A percentile compares a stretch with the other conserved stretches of the same genome.
Conservation (phyloP, 2,329 filamentous ascomycete genomes). For the Trichoderma sp. region DNA sequence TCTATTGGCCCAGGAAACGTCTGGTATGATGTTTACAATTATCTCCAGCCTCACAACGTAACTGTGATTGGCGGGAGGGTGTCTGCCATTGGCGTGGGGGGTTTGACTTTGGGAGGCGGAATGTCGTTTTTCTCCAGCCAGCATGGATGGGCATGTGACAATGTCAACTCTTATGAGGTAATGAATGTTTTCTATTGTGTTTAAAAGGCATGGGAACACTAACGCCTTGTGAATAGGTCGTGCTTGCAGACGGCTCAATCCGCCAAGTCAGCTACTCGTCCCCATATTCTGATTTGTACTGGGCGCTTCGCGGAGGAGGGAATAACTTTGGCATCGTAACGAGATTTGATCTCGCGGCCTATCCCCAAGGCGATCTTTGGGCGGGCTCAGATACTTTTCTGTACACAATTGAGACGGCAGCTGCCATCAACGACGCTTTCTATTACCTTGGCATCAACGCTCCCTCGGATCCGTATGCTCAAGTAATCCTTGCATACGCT, state of each 20-base stretch:
- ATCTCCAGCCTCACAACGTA: slow-evolving; percentile 36
- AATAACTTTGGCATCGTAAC: slow-evolving; percentile 34
- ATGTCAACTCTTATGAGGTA: slow-evolving; percentile 17
- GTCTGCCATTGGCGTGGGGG: slow-evolving; percentile 41
- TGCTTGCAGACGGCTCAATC: slow-evolving; percentile 21
- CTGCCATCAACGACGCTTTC: slow-evolving; percentile 31
- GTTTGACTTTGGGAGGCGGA: slow-evolving; percentile 28
- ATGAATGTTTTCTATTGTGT: background rate
- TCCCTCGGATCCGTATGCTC: slow-evolving; percentile 30
- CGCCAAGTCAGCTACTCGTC: background rate
- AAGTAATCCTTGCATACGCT: slow-evolving; percentile 31
- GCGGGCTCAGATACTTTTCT: slow-evolving; percentile 39
- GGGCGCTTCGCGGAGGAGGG: slow-evolving; percentile 18
- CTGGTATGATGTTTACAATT: slow-evolving; percentile 44
- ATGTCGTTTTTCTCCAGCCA: slow-evolving; percentile 27
- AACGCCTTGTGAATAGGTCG: background rate
- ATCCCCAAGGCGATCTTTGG: slow-evolving; percentile 42
- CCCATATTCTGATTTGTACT: slow-evolving; percentile 6
- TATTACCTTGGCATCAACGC: slow-evolving; percentile 29
- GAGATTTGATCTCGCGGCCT: slow-evolving; percentile 40
- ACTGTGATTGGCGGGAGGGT: slow-evolving; percentile 44
- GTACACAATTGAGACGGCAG: slow-evolving; percentile 32
- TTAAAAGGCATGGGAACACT: background rate
- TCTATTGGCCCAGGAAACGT: slow-evolving; percentile 42
- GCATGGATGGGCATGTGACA: slow-evolving; percentile 26